Conservation (phyloP, 371 early-diverging fungal genomes). For the Coelomomyces lativittatus region DNA sequence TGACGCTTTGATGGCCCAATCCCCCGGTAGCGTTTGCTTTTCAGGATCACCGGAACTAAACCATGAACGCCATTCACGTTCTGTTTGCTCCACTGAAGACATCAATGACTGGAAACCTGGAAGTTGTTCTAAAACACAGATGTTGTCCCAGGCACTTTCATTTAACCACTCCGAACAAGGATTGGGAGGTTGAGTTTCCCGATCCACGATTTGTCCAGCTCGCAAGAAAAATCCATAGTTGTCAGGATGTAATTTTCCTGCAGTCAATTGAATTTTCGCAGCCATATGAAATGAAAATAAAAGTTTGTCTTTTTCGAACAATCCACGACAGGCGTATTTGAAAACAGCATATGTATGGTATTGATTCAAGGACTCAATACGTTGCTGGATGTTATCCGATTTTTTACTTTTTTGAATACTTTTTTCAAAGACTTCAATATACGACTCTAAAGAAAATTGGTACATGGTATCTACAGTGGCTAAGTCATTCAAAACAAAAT, state of each 20-base stretch:
- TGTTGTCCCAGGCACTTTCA: constrained; percentile 27
- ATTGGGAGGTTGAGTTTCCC: constrained; percentile 22
- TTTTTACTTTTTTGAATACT: constrained; percentile 25
- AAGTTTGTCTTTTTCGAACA: constrained; percentile 33
- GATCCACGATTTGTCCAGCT: constrained; percentile 25
- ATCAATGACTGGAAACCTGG: constrained; percentile 16
- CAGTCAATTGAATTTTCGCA: constrained; percentile 20
- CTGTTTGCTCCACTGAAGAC: constrained; percentile 28
- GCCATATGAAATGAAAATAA: constrained; percentile 34
- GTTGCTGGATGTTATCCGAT: constrained; percentile 18
- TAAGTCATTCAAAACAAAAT: constrained; percentile 32
- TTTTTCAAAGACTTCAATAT: constrained; percentile 30
- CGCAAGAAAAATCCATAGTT: constrained; percentile 32
- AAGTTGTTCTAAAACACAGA: constrained; percentile 22
- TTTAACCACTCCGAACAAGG: constrained; percentile 29
- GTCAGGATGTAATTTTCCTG: constrained; percentile 19
- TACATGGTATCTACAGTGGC: constrained; percentile 33
- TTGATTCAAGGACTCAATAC: constrained; percentile 21
- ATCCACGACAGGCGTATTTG: constrained; percentile 25
- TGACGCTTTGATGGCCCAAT: constrained; percentile 35
- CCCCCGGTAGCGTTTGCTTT: constrained; percentile 21
- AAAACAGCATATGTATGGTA: constrained; percentile 35
- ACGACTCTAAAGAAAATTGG: constrained; percentile 34
- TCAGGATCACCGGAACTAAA: constrained; percentile 29
- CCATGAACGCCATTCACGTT: constrained; percentile 34